Evolutionary conservation across 2,329 filamentous ascomycete species (phyloP), one percentile per base, ranked within the genome.

Genomic region (Alternaria sp.): DNA sequence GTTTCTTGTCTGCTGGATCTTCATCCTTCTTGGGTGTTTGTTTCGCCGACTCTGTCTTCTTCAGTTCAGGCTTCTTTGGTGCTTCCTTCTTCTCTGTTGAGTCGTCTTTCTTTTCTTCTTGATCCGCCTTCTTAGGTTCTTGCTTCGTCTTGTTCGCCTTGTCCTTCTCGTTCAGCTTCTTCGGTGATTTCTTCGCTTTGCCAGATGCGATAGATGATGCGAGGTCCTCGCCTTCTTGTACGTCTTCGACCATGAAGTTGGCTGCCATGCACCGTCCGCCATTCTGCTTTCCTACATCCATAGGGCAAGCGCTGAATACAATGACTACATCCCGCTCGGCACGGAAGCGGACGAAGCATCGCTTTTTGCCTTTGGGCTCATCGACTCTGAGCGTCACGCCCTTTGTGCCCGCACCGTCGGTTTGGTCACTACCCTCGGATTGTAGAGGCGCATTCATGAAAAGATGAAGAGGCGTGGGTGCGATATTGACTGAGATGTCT

Each of bases 401-500:
- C 46, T 73, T 75, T 16, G 75, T 73, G 27, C 76, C 75, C 2
- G 65, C 50, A 12, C 68, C 71, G 2, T 67, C 64, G 20, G 34
- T 54, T 12, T 71, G 57, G 0, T 57, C 46, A 5, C 57, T 59
- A 4, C 54, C 43, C 12, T 67, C 61, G 9, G 73, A 28, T 3
- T 67, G 57, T 7, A 78, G 59, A 0, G 74, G 73, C 3, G 75
- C 63, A 28, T 76, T 78, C 76, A 79, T 78, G 61, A 79, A 84
- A 11, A 84, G 72, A 44, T 82, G 81, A 5, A 84, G 70, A 3
- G 82, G 82, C 14, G 81, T 81, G 0, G 82, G 82, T 14, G 81
- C 80, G 52, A 76, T 79, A 61, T 84, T 83, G 68, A 84, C 81
- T 1, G 80, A 82, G 40, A 84, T 80, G 20, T 83, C 81, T 7